Percentiles rank a stretch among this genome's conserved stretches.
Conservation (phyloP, 805 yeast species). For the Nakazawaea ambrosiae region DNA sequence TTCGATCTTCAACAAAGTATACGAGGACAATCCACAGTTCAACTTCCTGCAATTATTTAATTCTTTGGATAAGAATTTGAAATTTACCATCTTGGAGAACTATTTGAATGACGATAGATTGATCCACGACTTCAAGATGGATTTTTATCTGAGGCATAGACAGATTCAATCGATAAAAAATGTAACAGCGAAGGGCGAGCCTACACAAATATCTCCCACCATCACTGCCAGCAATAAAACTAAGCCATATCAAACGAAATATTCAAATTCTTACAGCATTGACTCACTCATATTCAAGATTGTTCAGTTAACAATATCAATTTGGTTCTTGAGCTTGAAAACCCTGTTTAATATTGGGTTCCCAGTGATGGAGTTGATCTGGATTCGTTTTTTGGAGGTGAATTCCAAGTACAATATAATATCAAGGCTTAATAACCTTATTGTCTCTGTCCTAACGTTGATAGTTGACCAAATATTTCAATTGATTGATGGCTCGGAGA, state of each 20-base stretch:
- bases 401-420: slow-evolving; percentile 3
- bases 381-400: slow-evolving; percentile 2
- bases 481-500: too few relatives aligned
- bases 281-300: neutral
- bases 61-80: slow-evolving; percentile 13
- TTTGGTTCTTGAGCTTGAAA: neutral
- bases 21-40: neutral
- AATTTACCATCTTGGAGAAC: slow-evolving; percentile 14
- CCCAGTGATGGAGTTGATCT: slow-evolving; percentile 2
- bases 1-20: neutral
- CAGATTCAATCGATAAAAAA: neutral
- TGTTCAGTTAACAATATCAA: slow-evolving; percentile 3
- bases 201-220: too few relatives aligned
- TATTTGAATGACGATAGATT: slow-evolving; percentile 16
- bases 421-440: neutral
- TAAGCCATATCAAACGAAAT: neutral
- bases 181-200: neutral
- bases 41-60: slow-evolving; percentile 8
- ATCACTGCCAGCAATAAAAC: neutral
- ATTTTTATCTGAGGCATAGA: neutral
- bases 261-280: neutral
- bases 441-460: neutral
- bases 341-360: neutral
- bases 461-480: slow-evolving; percentile 4
- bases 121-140: slow-evolving; percentile 11